These are phyloP conservation scores for Dysphania ambrosioides DNA, from an alignment of 148 eudicot species.

Conservation along the genomic window DNA sequence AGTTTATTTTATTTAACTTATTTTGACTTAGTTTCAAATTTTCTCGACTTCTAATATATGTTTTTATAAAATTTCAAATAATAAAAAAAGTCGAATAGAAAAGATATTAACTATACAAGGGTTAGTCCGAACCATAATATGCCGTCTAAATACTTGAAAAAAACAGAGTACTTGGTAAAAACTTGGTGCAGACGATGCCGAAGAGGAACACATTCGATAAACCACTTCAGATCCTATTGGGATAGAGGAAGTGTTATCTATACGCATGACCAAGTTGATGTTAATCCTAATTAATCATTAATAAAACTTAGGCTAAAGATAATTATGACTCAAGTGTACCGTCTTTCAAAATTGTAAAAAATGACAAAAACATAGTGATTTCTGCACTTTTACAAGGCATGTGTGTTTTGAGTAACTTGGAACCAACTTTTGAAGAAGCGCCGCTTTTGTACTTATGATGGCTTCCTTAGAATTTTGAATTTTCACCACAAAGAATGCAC, in stretches of 20 bases:
- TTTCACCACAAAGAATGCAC: constrained; percentile 9
- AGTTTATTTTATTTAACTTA: too few species aligned
- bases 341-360: background rate
- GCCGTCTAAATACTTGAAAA: too few species aligned
- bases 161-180: too few species aligned
- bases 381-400: background rate
- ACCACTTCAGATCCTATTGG: too few species aligned
- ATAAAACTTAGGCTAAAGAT: background rate
- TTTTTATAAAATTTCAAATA: too few species aligned
- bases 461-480: background rate
- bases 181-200: too few species aligned
- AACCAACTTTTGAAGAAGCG: constrained; percentile 4
- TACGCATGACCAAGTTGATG: background rate
- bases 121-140: too few species aligned
- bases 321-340: background rate
- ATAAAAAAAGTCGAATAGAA: too few species aligned
- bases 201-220: too few species aligned
- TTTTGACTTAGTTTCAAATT: too few species aligned
- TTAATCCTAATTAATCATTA: constrained; percentile 8
- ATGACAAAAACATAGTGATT: constrained; percentile 3
- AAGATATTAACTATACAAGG: too few species aligned
- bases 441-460: constrained; percentile 2
- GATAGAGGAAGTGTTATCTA: background rate
- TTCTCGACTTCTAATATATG: too few species aligned
- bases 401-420: background rate